These are phyloP conservation scores for Dissophora globulifera DNA, from an alignment of 192 early-diverging fungal genomes.

Conservation along the genomic window DNA sequence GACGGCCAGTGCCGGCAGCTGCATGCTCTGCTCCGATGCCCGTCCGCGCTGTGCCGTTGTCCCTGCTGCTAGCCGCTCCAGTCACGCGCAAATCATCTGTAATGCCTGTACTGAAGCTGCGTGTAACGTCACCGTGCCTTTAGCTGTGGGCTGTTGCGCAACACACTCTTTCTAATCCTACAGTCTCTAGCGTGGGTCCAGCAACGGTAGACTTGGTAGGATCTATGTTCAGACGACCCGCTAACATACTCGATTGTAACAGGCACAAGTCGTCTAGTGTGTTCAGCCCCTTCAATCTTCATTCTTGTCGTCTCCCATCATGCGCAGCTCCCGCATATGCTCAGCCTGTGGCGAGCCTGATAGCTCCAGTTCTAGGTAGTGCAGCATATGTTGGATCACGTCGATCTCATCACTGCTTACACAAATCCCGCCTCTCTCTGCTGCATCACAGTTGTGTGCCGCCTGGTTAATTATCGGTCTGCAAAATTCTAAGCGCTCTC, in stretches of 20 bases:
- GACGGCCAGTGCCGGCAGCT: conserved; percentile 50
- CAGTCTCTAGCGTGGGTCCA: conserved; percentile 13
- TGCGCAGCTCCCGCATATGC: conserved; percentile 61
- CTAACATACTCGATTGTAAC: conserved; percentile 52
- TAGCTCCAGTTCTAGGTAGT: conserved; percentile 28
- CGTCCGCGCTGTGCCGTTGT: conserved; percentile 35
- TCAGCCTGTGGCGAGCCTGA: conserved; percentile 34
- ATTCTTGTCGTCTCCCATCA: conserved; percentile 77
- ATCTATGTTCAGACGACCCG: conserved; percentile 19
- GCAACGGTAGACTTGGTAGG: conserved; percentile 19
- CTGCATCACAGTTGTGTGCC: conserved; percentile 81
- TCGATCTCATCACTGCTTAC: conserved; percentile 82
- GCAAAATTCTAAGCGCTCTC: conserved; percentile 94
- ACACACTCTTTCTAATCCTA: too few relatives aligned
- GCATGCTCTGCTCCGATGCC: conserved; percentile 41
- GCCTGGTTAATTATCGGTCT: conserved; percentile 93
- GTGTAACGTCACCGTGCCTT: conserved; percentile 50
- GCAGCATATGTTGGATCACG: conserved; percentile 31
- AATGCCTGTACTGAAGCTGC: conserved; percentile 57
- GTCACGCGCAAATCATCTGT: conserved; percentile 65
- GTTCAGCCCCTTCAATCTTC: conserved; percentile 88
- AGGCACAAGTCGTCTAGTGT: conserved; percentile 84
- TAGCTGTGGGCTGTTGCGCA: too few relatives aligned
- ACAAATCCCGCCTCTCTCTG: conserved; percentile 91
- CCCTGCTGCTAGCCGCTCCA: conserved; percentile 66